phyloP scores from a whole-genome alignment of 2,329 filamentous ascomycete genomes.

The Colletotrichum ledebouriae region DNA sequence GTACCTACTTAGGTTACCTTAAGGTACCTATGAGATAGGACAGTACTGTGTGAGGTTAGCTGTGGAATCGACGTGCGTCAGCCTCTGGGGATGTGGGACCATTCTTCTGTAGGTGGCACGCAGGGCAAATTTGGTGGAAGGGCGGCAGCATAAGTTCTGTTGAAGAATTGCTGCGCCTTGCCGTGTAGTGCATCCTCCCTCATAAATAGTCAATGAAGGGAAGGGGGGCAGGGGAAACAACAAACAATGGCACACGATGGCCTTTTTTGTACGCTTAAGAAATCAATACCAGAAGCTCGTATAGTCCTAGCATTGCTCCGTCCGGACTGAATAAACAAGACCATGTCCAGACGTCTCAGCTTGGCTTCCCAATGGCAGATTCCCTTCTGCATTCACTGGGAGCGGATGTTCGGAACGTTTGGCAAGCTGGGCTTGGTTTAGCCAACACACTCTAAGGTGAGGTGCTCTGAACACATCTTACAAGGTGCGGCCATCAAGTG shows the following conservation, averaged over 20 bases:
- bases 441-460: slow-evolving; percentile 19
- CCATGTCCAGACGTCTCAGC: slow-evolving; percentile 12
- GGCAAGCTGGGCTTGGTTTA: slow-evolving; percentile 31
- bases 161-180: slow-evolving; percentile 10
- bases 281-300: no score
- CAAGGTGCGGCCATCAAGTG: slow-evolving; percentile 7
- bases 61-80: background rate
- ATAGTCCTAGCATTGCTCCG: slow-evolving; percentile 8
- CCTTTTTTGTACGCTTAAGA: no score
- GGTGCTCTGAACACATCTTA: slow-evolving; percentile 8
- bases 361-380: slow-evolving; percentile 4
- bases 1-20: no score
- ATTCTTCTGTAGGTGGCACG: slow-evolving; percentile 6
- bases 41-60: background rate
- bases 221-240: background rate
- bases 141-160: background rate
- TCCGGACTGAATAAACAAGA: background rate
- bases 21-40: background rate
- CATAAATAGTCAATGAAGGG: background rate
- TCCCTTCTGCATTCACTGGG: slow-evolving; percentile 14
- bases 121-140: background rate
- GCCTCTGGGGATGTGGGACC: background rate
- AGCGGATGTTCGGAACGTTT: slow-evolving; percentile 36
- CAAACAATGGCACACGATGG: background rate
- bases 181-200: background rate